Evolutionary conservation across 192 early-diverging fungal genomes (phyloP).

Genomic region (Linnemannia zychae): DNA sequence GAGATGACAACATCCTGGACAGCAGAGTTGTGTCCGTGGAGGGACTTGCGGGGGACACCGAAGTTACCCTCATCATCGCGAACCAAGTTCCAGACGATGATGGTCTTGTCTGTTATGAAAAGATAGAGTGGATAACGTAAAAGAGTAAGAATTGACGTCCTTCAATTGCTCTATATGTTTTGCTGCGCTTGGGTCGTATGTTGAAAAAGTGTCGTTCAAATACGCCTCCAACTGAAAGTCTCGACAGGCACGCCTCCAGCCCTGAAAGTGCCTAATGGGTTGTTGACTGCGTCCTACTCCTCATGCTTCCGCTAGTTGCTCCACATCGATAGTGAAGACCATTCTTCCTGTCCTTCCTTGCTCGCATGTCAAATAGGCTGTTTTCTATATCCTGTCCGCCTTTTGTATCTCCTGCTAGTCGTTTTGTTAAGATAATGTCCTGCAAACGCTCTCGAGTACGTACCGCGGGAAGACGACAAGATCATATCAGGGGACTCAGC

Average conservation of each 20-base stretch:
- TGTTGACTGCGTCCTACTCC: not conserved
- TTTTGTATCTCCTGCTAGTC: not conserved
- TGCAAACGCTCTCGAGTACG: slow-evolving; percentile 27
- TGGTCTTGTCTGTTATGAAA: slow-evolving; percentile 87
- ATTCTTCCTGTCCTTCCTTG: too few relatives aligned
- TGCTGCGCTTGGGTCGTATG: not conserved
- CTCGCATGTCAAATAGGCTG: too few relatives aligned
- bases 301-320: too few relatives aligned
- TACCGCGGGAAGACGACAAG: slow-evolving; percentile 96
- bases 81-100: slow-evolving; percentile 98
- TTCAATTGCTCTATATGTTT: not conserved
- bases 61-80: slow-evolving; percentile 91
- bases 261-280: not conserved
- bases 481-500: slow-evolving; percentile 97
- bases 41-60: slow-evolving; percentile 90
- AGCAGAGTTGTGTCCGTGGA: slow-evolving; percentile 99
- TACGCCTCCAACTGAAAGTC: too few relatives aligned
- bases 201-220: too few relatives aligned
- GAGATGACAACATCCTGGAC: slow-evolving; percentile 99
- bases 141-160: slow-evolving; percentile 6
- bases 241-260: not conserved
- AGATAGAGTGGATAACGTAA: not conserved
- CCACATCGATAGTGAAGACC: too few relatives aligned
- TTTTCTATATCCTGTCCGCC: not conserved
- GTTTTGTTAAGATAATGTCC: not conserved